Base-by-base conservation (phyloP, 129 eudicot species). In the Flaveria trinervia region DNA sequence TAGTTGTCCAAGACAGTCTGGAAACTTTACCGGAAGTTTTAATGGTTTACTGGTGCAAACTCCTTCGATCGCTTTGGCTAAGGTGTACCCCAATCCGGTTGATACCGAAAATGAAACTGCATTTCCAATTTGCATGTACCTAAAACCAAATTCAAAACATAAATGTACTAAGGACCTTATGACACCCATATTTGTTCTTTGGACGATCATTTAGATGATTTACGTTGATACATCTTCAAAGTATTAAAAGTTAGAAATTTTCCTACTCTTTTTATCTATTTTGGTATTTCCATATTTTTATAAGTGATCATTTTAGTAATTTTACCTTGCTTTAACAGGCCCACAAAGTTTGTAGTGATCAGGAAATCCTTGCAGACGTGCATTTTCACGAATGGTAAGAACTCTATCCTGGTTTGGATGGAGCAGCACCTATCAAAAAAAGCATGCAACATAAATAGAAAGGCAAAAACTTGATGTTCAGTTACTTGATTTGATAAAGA, bases 291-390 rank as follows among this genome's bases (percentile, higher is more conserved):
- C 41, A 36, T 36, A 51, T 3, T 20, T 20, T 22, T 57, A 57
- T 10, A 57, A 43, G 14, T 5, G 2, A 8, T n/a, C 7, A 20
- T 52, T 50, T 14, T 9, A 13, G n/a, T 77, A 81, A 52, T 2
- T 18, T 70, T 85, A 88, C 96, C 96, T 80, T 23, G 88, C 86
- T 61, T 86, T 90, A 25, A 86, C 73, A 9, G 93, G 85, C 7
- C 96, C 96, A n/a, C 43, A 64, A 4, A 90, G 85, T 75, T 79
- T 80, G 41, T 90, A 90, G 72, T 78, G 90, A 65, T 90, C 96
- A n/a, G 90, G 89, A 46, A 90, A 88, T 4, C 96, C 96, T 62
- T 90, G 96, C 23, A 90, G 55, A 30, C 96, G 77, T 0, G 96
- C 96, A 83, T 90, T 90, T 70, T 90, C 96, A 1, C 93, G 86